Evolutionary conservation across 768 basidiomycete species (phyloP).

Genomic region (Lentinus brumalis): DNA sequence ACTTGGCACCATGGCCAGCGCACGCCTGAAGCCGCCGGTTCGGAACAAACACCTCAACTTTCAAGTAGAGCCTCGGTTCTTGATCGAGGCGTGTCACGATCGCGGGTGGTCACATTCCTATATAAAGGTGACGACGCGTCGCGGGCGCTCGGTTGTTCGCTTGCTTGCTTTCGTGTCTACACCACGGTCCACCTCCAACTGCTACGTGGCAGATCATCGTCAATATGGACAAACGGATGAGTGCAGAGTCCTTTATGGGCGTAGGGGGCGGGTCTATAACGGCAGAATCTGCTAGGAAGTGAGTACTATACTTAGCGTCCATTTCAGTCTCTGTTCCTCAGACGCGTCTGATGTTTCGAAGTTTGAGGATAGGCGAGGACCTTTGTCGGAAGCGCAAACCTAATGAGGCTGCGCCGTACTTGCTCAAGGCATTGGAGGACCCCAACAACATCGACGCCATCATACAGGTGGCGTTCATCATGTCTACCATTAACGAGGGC

Average conservation of each 20-base stretch:
- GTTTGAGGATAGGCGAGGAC: conserved; percentile 41
- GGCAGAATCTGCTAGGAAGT: conserved; percentile 19
- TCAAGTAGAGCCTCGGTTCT: too few species aligned
- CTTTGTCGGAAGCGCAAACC: conserved; percentile 36
- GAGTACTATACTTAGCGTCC: not conserved
- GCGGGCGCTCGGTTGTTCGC: not conserved
- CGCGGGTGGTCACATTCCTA: not conserved
- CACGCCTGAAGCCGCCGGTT: too few species aligned
- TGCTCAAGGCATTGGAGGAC: conserved; percentile 43
- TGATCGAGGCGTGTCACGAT: not conserved
- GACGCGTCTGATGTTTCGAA: conserved; percentile 8
- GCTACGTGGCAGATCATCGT: not conserved
- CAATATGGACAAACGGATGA: conserved; percentile 18
- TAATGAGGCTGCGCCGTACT: conserved; percentile 40
- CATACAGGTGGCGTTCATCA: conserved; percentile 39
- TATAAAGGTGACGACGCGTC: not conserved
- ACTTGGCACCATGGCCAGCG: too few species aligned
- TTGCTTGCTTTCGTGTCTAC: not conserved
- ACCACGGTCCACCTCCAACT: not conserved
- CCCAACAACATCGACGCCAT: conserved; percentile 42
- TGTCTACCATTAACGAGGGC: conserved; percentile 29
- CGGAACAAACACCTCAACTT: too few species aligned
- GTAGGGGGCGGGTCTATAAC: conserved; percentile 21
- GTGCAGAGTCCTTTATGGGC: conserved; percentile 14
- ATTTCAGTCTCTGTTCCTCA: not conserved